Percentiles rank a stretch among this genome's conserved stretches.
phyloP scores from a whole-genome alignment of 1,284 basidiomycete species.

The Cryptococcus sp. region DNA sequence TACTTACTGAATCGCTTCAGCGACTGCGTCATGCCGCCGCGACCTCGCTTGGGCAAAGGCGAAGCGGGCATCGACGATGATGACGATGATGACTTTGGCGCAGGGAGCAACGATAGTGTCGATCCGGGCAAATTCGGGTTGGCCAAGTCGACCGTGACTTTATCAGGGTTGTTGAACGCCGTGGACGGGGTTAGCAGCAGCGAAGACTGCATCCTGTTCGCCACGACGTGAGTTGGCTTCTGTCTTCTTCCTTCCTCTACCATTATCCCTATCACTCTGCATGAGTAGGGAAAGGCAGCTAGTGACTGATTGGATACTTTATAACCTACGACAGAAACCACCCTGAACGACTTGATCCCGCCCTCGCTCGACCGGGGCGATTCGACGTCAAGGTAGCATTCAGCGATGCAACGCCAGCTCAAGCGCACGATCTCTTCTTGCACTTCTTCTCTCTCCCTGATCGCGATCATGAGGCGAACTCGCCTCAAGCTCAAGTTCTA shows the following conservation, averaged over 20 bases:
- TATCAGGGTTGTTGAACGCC: conserved; percentile 38
- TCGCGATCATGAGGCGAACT: conserved; percentile 5
- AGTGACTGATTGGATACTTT: not conserved
- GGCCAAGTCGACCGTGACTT: conserved; percentile 29
- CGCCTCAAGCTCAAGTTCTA: not conserved
- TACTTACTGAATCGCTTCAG: no score
- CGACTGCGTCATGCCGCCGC: no score
- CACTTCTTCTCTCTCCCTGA: conserved; percentile 71
- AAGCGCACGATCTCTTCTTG: conserved; percentile 70
- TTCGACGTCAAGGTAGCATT: conserved; percentile 35
- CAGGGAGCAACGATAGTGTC: no score
- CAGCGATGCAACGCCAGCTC: conserved; percentile 69
- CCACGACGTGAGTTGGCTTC: conserved; percentile 12
- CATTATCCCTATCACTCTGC: no score
- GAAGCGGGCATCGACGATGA: not conserved
- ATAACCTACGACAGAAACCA: conserved; percentile 22
- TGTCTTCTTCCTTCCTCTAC: no score
- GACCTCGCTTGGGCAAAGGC: no score
- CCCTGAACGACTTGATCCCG: conserved; percentile 34
- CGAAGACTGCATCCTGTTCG: conserved; percentile 19
- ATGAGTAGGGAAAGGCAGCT: no score
- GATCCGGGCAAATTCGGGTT: conserved; percentile 13
- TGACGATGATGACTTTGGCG: no score
- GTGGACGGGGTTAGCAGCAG: conserved; percentile 41
- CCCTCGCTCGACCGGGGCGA: conserved; percentile 36